phyloP scores from a whole-genome alignment of 2,329 filamentous ascomycete genomes.

The Plectosphaerella sp. region DNA sequence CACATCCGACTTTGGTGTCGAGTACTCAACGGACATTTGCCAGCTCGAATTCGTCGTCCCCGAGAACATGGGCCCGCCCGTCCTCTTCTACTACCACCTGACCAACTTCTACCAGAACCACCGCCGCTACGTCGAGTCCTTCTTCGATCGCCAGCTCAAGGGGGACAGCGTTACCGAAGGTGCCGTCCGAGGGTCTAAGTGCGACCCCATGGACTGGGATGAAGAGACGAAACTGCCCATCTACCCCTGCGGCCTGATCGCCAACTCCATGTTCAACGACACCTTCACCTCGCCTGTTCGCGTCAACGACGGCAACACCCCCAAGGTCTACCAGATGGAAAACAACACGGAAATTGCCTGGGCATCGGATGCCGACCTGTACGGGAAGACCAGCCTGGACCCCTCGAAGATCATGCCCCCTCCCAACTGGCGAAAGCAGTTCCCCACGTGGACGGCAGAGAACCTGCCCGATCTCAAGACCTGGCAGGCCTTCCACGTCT shows the following conservation, averaged over 20 bases:
- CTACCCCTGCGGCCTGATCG: conserved; percentile 93
- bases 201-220: conserved; percentile 57
- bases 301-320: conserved; percentile 21
- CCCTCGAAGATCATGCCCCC: conserved; percentile 68
- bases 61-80: conserved; percentile 72
- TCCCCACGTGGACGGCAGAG: conserved; percentile 56
- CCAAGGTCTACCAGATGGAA: conserved; percentile 68
- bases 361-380: conserved; percentile 76
- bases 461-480: conserved; percentile 64
- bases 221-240: conserved; percentile 59
- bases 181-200: conserved; percentile 65
- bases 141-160: conserved; percentile 75
- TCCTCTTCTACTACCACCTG: conserved; percentile 91
- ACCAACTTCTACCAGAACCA: conserved; percentile 99
- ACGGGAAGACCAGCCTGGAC: conserved; percentile 65
- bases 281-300: conserved; percentile 57
- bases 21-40: conserved; percentile 52
- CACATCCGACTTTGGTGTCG: conserved; percentile 29
- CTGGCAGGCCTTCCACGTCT: conserved; percentile 89
- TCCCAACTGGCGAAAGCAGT: conserved; percentile 76
- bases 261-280: conserved; percentile 97
- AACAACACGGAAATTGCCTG: conserved; percentile 76
- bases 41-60: conserved; percentile 74
- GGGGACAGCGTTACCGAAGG: conserved; percentile 58
- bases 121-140: conserved; percentile 88